phyloP scores from a whole-genome alignment of 2,329 filamentous ascomycete species.

The Zasmidium angulare region DNA sequence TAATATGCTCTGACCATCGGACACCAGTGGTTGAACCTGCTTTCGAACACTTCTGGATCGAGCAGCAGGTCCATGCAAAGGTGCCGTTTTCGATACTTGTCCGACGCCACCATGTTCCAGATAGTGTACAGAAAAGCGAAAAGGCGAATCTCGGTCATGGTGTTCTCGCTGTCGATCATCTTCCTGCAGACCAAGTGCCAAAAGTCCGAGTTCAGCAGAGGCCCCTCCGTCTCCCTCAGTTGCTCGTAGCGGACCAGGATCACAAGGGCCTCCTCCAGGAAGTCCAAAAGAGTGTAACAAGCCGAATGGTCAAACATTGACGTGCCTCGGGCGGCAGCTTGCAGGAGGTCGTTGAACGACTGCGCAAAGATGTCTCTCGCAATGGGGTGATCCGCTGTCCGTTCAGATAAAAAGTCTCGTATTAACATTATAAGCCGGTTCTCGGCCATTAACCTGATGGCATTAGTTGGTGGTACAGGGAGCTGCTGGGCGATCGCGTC shows the following conservation, averaged over 20 bases:
- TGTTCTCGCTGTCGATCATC: slow-evolving; percentile 81
- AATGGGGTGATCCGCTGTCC: slow-evolving; percentile 52
- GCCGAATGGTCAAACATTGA: slow-evolving; percentile 79
- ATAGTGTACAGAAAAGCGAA: slow-evolving; percentile 77
- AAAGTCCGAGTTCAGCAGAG: slow-evolving; percentile 73
- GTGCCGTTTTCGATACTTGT: slow-evolving; percentile 65
- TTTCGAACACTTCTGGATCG: slow-evolving; percentile 71
- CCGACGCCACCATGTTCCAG: slow-evolving; percentile 71
- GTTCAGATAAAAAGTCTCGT: slow-evolving; percentile 72
- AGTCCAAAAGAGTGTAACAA: slow-evolving; percentile 88
- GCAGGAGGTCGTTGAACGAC: slow-evolving; percentile 71
- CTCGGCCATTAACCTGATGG: slow-evolving; percentile 80
- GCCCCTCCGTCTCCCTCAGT: slow-evolving; percentile 41
- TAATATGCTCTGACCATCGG: slow-evolving; percentile 93
- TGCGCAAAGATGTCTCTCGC: slow-evolving; percentile 72
- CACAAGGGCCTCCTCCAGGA: slow-evolving; percentile 76
- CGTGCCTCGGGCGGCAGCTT: slow-evolving; percentile 70
- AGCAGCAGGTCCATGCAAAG: slow-evolving; percentile 76
- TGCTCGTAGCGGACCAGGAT: slow-evolving; percentile 64
- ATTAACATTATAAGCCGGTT: slow-evolving; percentile 81
- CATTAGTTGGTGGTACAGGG: slow-evolving; percentile 65
- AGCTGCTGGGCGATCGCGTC: slow-evolving; percentile 67
- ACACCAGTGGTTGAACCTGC: slow-evolving; percentile 90
- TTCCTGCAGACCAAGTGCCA: slow-evolving; percentile 79
- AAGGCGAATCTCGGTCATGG: slow-evolving; percentile 83